Percentiles rank a stretch among this genome's conserved stretches.
phyloP scores from a whole-genome alignment of 1,139 yeast species.

The Hanseniaspora gamundiae region DNA sequence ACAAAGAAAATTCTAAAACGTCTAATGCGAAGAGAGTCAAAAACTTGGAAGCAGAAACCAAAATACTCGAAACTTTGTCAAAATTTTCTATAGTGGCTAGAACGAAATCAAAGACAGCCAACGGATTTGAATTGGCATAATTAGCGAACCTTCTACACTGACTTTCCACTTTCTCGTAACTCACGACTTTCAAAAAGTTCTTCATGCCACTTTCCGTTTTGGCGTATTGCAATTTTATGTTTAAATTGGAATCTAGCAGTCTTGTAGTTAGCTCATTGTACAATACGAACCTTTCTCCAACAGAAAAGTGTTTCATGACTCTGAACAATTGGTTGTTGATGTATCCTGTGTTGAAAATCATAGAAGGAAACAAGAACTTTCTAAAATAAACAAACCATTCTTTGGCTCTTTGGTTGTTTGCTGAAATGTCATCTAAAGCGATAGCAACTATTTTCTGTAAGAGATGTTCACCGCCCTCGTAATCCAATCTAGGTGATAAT shows the following conservation, averaged over 20 bases:
- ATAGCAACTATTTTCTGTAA: background rate
- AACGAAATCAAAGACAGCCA: conserved; percentile 57
- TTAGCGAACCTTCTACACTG: conserved; percentile 73
- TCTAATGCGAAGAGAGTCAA: conserved; percentile 83
- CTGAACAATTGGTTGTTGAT: conserved; percentile 49
- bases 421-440: background rate
- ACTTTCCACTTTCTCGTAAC: conserved; percentile 70
- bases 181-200: conserved; percentile 67
- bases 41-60: conserved; percentile 70
- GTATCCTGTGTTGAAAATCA: conserved; percentile 49
- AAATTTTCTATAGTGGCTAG: conserved; percentile 79
- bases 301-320: conserved; percentile 41
- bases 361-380: conserved; percentile 54
- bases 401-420: background rate
- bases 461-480: background rate
- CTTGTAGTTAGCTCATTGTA: conserved; percentile 74
- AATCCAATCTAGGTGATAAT: conserved; percentile 46
- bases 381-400: conserved; percentile 56
- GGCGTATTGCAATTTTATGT: conserved; percentile 50
- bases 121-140: conserved; percentile 68
- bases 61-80: conserved; percentile 68
- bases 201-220: conserved; percentile 76
- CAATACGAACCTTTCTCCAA: conserved; percentile 59
- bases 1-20: conserved; percentile 59
- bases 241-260: conserved; percentile 39